These are phyloP conservation scores for Echinosophora koreensis DNA, from an alignment of 306 rosid species.

Conservation along the genomic window DNA sequence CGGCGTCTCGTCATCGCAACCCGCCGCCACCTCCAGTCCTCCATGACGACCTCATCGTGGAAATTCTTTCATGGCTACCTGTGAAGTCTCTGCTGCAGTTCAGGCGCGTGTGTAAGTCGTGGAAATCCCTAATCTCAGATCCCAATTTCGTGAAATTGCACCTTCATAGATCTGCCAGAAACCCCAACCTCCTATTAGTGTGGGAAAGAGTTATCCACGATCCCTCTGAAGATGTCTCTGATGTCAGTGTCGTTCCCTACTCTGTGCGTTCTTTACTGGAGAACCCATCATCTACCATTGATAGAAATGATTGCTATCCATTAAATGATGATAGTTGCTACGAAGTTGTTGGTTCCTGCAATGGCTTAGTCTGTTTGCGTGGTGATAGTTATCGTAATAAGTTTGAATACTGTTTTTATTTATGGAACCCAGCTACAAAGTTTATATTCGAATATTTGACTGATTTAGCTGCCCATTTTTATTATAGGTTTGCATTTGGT, in stretches of 20 bases:
- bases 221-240: no score
- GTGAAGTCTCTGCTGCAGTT: no score
- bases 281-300: not conserved
- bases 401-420: no score
- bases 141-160: not conserved
- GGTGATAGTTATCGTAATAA: rapidly evolving
- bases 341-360: not conserved
- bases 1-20: no score
- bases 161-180: not conserved
- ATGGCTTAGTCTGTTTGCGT: not conserved
- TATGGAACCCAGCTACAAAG: not conserved
- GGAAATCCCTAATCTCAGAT: not conserved
- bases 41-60: no score
- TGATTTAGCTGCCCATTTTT: no score
- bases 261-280: not conserved
- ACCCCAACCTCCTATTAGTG: no score
- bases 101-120: no score
- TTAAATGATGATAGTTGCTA: not conserved
- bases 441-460: not conserved
- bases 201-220: no score
- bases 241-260: no score
- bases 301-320: not conserved
- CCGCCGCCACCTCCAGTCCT: no score
- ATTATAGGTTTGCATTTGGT: not conserved
- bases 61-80: no score